Evolutionary conservation across 148 eudicot genomes (phyloP).

Genomic region (Drosera capensis): DNA sequence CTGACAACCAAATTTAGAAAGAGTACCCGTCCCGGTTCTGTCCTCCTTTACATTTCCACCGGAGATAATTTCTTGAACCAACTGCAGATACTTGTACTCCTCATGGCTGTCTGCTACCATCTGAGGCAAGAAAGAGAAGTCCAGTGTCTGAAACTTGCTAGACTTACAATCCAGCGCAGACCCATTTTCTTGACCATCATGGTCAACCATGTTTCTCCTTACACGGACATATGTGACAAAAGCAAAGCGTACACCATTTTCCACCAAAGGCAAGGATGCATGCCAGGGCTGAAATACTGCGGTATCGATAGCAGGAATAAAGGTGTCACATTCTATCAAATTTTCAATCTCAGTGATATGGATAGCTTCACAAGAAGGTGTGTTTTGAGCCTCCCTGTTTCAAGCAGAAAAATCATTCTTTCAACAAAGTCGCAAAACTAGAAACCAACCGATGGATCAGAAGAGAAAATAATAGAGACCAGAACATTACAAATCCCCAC

Average conservation of each 20-base stretch:
- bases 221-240: slow-evolving; percentile 81
- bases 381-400: slow-evolving; percentile 76
- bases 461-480: background rate
- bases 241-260: slow-evolving; percentile 44
- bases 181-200: slow-evolving; percentile 18
- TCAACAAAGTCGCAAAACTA: no score
- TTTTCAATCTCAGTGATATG: slow-evolving; percentile 74
- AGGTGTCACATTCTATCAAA: slow-evolving; percentile 69
- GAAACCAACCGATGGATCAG: background rate
- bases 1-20: slow-evolving; percentile 93
- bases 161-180: slow-evolving; percentile 9
- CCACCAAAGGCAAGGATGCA: slow-evolving; percentile 50
- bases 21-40: slow-evolving; percentile 83
- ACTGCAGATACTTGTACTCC: slow-evolving; percentile 53
- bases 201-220: slow-evolving; percentile 26
- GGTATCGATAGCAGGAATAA: slow-evolving; percentile 56
- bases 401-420: no score
- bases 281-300: slow-evolving; percentile 78
- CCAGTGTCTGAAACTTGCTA: slow-evolving; percentile 35
- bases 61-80: slow-evolving; percentile 55
- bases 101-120: slow-evolving; percentile 68
- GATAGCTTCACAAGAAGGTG: slow-evolving; percentile 76
- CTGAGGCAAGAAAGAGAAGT: slow-evolving; percentile 62
- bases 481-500: slow-evolving; percentile 18
- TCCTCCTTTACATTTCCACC: slow-evolving; percentile 66